Percentiles rank a stretch among this genome's conserved stretches.
Evolutionary conservation across 208 protist genomes (phyloP).

Genomic region (Acanthamoeba sp.): DNA sequence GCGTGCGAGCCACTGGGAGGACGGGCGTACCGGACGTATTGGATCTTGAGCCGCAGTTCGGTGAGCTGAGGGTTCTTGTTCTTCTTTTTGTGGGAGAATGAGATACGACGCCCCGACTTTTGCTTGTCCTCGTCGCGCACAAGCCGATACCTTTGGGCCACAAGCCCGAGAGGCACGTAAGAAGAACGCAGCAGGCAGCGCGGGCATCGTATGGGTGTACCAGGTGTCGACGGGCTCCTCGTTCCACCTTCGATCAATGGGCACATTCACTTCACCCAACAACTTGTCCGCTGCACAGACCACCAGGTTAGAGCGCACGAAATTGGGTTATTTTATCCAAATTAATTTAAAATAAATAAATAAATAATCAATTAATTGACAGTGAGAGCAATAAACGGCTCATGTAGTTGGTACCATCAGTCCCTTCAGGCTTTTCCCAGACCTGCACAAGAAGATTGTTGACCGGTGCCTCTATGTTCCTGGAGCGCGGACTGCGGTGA

Average conservation of each 20-base stretch:
- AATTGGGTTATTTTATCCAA: no score
- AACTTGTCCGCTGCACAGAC: not conserved
- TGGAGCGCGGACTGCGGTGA: not conserved
- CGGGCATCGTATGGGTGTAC: not conserved
- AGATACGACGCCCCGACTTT: slow-evolving; percentile 1
- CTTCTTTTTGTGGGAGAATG: slow-evolving; percentile 33
- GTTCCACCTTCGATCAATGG: slow-evolving; percentile 22
- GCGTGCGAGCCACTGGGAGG: not conserved
- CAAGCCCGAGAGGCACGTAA: not conserved
- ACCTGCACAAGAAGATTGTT: not conserved
- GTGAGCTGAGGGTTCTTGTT: not conserved
- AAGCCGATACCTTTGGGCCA: not conserved
- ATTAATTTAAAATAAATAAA: no score
- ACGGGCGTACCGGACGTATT: slow-evolving; percentile 9
- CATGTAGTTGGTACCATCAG: not conserved
- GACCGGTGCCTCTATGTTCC: slow-evolving; percentile 18
- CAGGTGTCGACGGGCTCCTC: not conserved
- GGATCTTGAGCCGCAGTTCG: slow-evolving; percentile 8
- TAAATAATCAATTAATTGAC: no score
- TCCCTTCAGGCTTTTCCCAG: not conserved
- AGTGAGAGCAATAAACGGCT: no score
- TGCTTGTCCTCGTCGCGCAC: not conserved
- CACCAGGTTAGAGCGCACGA: not conserved
- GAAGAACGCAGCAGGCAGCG: no score
- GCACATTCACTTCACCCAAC: not conserved